Evolutionary conservation across 2,329 filamentous ascomycete species (phyloP).

Genomic region (Fusarium sp.): DNA sequence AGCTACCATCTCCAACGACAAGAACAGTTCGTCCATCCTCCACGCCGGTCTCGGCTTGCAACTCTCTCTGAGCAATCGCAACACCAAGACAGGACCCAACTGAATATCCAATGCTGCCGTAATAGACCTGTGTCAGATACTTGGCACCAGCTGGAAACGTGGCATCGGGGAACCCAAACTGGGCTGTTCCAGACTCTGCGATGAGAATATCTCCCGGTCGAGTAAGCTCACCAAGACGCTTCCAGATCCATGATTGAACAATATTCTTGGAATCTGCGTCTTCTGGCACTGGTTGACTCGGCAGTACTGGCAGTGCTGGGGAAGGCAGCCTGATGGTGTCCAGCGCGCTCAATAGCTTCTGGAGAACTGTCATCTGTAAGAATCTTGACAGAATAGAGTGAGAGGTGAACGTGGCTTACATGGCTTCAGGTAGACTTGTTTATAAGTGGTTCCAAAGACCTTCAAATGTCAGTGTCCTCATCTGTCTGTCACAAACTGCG

Average conservation of each 20-base stretch:
- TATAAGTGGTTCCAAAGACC: neutral
- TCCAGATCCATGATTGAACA: conserved; percentile 25
- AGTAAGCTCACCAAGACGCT: conserved; percentile 8
- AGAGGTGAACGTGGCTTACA: neutral
- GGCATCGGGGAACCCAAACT: conserved; percentile 19
- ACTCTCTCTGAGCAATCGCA: conserved; percentile 10
- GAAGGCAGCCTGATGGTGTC: neutral
- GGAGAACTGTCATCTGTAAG: conserved; percentile 1
- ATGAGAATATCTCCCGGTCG: conserved; percentile 9
- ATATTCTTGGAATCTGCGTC: conserved; percentile 1
- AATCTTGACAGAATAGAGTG: neutral
- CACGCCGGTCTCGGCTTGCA: neutral
- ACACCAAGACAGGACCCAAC: conserved; percentile 12
- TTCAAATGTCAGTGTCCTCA: neutral
- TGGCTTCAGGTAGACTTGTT: conserved; percentile 4
- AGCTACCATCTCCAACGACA: conserved; percentile 18
- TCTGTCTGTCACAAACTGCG: too few relatives aligned
- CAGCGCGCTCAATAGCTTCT: neutral
- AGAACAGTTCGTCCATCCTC: conserved; percentile 7
- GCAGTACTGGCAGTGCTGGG: neutral
- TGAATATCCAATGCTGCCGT: conserved; percentile 23
- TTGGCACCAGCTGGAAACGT: conserved; percentile 4
- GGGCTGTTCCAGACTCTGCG: conserved; percentile 20
- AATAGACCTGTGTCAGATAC: conserved; percentile 23
- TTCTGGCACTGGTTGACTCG: neutral